Evolutionary conservation across 148 eudicot genomes (phyloP).

Genomic region (Hydrangea macrophylla): DNA sequence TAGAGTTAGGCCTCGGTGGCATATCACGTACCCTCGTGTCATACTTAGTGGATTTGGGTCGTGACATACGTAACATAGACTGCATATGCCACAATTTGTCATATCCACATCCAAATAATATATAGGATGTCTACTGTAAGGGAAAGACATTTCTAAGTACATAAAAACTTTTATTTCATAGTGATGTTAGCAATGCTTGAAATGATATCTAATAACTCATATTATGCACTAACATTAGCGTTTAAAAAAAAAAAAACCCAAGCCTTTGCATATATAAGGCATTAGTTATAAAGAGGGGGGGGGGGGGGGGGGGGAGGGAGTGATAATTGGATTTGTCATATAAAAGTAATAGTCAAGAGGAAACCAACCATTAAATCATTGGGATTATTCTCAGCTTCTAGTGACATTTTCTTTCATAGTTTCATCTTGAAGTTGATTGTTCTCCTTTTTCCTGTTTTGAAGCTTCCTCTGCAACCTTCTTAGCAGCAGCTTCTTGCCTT

Average conservation of each 20-base stretch:
- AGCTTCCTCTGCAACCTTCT: slow-evolving; percentile 91
- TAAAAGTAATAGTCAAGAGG: neutral
- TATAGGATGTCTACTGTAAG: too few species aligned
- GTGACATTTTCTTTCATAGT: slow-evolving; percentile 72
- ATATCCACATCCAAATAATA: too few species aligned
- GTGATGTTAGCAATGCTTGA: too few species aligned
- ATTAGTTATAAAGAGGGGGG: neutral
- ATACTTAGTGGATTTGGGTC: too few species aligned
- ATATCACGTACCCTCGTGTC: too few species aligned
- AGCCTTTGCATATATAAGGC: neutral
- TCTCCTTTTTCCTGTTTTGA: slow-evolving; percentile 62
- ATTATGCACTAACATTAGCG: too few species aligned
- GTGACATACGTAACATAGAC: neutral
- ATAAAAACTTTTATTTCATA: too few species aligned
- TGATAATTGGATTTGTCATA: too few species aligned
- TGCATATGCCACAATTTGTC: neutral
- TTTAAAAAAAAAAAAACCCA: neutral
- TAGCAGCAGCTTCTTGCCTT: slow-evolving; percentile 97
- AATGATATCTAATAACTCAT: too few species aligned
- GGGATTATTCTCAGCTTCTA: slow-evolving; percentile 58
- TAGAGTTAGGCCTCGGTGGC: too few species aligned
- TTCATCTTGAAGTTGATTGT: slow-evolving; percentile 66
- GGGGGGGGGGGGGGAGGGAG: too few species aligned
- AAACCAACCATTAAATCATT: slow-evolving; percentile 54
- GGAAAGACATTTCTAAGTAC: too few species aligned